A percentile compares a stretch with the other conserved stretches of the same genome.
These are phyloP conservation scores for Dactylellina parvicollis DNA, from an alignment of 2,329 filamentous ascomycete species.

Conservation along the genomic window DNA sequence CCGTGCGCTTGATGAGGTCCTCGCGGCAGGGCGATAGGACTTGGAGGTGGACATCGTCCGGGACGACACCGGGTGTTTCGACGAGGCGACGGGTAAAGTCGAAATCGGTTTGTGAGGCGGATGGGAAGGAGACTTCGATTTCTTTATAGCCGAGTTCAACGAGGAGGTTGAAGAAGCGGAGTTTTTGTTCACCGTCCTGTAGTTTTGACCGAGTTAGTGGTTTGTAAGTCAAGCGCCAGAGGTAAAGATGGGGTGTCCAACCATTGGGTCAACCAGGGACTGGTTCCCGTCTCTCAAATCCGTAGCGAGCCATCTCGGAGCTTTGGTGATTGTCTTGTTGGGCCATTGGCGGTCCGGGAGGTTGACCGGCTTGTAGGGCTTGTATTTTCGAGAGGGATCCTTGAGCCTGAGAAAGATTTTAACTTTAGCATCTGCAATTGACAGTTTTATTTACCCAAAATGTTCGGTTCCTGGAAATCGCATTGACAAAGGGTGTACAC, in stretches of 20 bases:
- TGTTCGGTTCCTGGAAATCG: not conserved
- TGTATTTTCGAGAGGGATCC: conserved; percentile 81
- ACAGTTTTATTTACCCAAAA: not conserved
- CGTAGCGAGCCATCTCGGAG: conserved; percentile 89
- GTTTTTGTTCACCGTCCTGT: conserved; percentile 93
- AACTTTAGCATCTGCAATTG: conserved; percentile 22
- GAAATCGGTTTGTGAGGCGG: conserved; percentile 93
- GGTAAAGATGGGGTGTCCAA: conserved; percentile 62
- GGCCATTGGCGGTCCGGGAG: conserved; percentile 84
- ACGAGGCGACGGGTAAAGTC: conserved; percentile 90
- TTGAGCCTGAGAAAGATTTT: conserved; percentile 68
- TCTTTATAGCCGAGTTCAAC: conserved; percentile 94
- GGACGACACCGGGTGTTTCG: conserved; percentile 81
- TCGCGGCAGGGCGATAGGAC: conserved; percentile 91
- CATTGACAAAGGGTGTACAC: not conserved
- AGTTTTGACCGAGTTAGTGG: conserved; percentile 35
- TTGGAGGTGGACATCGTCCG: conserved; percentile 90
- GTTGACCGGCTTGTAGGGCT: conserved; percentile 72
- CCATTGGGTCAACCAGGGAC: conserved; percentile 91
- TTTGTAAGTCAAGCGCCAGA: not conserved
- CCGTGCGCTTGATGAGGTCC: conserved; percentile 87
- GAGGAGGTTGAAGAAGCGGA: conserved; percentile 93
- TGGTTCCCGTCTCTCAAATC: conserved; percentile 94
- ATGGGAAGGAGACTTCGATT: conserved; percentile 95
- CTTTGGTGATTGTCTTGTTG: conserved; percentile 79